These are phyloP conservation scores for Clathrospora elynae DNA, from an alignment of 2,329 filamentous ascomycete species.

Conservation along the genomic window DNA sequence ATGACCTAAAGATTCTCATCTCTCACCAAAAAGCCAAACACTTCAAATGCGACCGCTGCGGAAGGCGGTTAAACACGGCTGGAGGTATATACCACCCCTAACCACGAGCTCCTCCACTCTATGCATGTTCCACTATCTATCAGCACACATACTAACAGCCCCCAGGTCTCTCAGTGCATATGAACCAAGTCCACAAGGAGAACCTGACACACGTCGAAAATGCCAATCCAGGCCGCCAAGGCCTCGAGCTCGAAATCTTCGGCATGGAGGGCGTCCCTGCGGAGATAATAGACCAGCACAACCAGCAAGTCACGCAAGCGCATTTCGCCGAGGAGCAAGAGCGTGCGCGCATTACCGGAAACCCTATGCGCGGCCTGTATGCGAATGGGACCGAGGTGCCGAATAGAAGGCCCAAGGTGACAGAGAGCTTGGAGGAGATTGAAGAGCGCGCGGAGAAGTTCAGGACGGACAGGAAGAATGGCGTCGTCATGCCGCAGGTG, in stretches of 20 bases:
- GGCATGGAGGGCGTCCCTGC: constrained; percentile 97
- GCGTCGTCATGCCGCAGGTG: constrained; percentile 29
- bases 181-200: constrained; percentile 99
- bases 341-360: constrained; percentile 79
- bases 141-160: constrained; percentile 17
- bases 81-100: constrained; percentile 68
- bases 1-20: constrained; percentile 94
- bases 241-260: constrained; percentile 93
- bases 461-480: constrained; percentile 50
- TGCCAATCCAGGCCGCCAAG: constrained; percentile 82
- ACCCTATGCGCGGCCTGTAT: constrained; percentile 65
- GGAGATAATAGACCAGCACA: constrained; percentile 80
- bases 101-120: not conserved
- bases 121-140: too few species aligned
- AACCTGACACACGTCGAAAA: constrained; percentile 86
- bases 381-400: constrained; percentile 48
- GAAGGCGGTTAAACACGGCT: constrained; percentile 86
- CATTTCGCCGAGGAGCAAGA: constrained; percentile 87
- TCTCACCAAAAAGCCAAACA: constrained; percentile 99
- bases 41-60: constrained; percentile 94
- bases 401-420: constrained; percentile 68
- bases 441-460: constrained; percentile 73
- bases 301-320: constrained; percentile 81
- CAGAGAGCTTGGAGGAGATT: constrained; percentile 75
- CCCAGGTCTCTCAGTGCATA: constrained; percentile 87